phyloP scores from a whole-genome alignment of 2,329 filamentous ascomycete species.

The Penicillium olsonii region DNA sequence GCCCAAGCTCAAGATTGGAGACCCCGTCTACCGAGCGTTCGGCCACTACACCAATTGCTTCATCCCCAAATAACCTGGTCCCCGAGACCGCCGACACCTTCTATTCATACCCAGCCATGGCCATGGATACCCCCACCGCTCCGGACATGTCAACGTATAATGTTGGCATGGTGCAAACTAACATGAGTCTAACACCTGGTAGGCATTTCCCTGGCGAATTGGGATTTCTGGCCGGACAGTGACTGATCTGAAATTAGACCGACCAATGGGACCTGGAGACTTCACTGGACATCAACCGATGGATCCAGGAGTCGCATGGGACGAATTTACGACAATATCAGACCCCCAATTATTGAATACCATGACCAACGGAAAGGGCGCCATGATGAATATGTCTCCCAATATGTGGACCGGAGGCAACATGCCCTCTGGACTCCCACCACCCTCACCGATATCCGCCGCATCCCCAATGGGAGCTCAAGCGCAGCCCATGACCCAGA shows the following conservation, averaged over 20 bases:
- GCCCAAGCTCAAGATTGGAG: conserved; percentile 48
- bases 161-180: conserved; percentile 31
- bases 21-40: conserved; percentile 48
- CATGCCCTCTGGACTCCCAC: conserved; percentile 30
- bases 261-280: conserved; percentile 29
- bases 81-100: conserved; percentile 39
- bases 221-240: conserved; percentile 2
- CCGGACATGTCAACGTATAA: conserved; percentile 38
- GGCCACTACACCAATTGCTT: conserved; percentile 49
- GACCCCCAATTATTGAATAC: conserved; percentile 38
- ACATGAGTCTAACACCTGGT: conserved; percentile 41
- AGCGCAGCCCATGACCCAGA: conserved; percentile 31
- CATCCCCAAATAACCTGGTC: conserved; percentile 37
- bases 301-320: conserved; percentile 39
- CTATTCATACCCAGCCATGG: conserved; percentile 39
- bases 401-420: conserved; percentile 34
- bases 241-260: conserved; percentile 25
- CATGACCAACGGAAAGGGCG: conserved; percentile 32
- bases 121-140: conserved; percentile 31
- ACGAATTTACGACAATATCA: conserved; percentile 39
- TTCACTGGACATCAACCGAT: conserved; percentile 34
- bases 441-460: conserved; percentile 31
- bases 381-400: conserved; percentile 37
- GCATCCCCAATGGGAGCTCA: conserved; percentile 35
- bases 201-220: conserved; percentile 15